Evolutionary conservation across 164 flowering plant species (phyloP), one percentile per base, ranked within the genome.

Genomic region (Dillenia suffruticosa): DNA sequence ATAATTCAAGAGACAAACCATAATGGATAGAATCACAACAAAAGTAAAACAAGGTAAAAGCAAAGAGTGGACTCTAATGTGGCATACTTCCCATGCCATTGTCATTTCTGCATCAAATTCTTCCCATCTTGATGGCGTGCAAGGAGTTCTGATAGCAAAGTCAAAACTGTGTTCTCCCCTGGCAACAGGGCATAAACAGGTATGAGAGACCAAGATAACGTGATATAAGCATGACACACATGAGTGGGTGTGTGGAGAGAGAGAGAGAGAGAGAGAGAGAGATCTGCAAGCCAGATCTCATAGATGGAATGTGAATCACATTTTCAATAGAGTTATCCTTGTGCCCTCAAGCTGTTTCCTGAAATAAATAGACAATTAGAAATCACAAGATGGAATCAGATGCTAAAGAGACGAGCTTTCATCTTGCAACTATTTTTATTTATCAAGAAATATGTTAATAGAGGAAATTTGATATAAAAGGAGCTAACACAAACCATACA

Each of bases 341-440:
- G 97, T 89, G 67, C 99, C 99, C 72, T 91, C 97, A 62, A 89
- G 87, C 43, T 63, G 85, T 79, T 84, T 94, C 84, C 99, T 94
- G 88, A 69, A 69, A 74, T 40, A 68, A 64, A 51, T 10, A 75
- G 57, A 56, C 26, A 48, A 46, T 16, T 9, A 51, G 46, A 59
- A 51, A 65, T 56, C 10, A 62, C 51, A 49, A 54, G 26, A 65
- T 15, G 46, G 43, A 3, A 62, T 61, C 9, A 64, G 49, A 55
- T 14, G 24, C 59, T 53, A 49, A 19, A 48, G 22, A 17, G 49
- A 47, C 24, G 16, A 55, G 40, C 49, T 53, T 56, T 32, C 44
- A 19, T 10, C 54, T 53, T 50, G 7, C 10, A 44, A n/a, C 16
- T 12, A n/a, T 50, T 50, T 50, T 11, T 50, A 9, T 51, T 1